These are phyloP conservation scores for Mycena vitilis DNA, from an alignment of 768 basidiomycete genomes.

Conservation along the genomic window DNA sequence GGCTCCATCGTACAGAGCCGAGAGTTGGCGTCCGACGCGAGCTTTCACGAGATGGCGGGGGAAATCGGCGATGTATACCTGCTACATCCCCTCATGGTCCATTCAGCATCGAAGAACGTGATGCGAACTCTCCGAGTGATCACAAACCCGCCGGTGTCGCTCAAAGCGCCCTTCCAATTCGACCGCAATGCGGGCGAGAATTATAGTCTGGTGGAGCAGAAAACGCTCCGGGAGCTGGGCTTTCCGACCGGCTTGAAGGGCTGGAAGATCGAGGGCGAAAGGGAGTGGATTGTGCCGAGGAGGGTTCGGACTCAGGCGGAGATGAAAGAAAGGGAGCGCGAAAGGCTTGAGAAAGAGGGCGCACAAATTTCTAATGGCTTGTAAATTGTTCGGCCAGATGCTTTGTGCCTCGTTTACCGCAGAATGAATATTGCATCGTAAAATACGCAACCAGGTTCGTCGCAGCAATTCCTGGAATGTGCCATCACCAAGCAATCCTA, in stretches of 20 bases:
- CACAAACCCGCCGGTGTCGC: constrained; percentile 71
- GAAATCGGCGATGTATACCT: constrained; percentile 73
- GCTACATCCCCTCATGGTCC: constrained; percentile 74
- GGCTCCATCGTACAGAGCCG: constrained; percentile 54
- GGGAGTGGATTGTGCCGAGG: constrained; percentile 59
- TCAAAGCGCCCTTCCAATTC: constrained; percentile 67
- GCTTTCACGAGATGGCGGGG: constrained; percentile 68
- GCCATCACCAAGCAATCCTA: constrained; percentile 13
- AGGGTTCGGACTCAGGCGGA: constrained; percentile 57
- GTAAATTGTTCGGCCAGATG: background rate
- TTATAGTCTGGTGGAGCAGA: constrained; percentile 69
- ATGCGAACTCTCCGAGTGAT: constrained; percentile 68
- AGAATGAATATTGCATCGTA: background rate
- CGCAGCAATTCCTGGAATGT: too few relatives aligned
- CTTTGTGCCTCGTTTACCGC: too few relatives aligned
- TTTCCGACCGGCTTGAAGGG: constrained; percentile 51
- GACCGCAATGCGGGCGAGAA: constrained; percentile 55
- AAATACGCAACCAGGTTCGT: too few relatives aligned
- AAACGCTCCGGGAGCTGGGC: constrained; percentile 67
- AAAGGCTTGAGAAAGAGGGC: constrained; percentile 44
- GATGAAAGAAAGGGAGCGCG: constrained; percentile 62
- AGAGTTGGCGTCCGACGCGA: constrained; percentile 49
- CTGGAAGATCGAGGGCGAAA: constrained; percentile 60
- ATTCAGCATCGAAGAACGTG: constrained; percentile 71
- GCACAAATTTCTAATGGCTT: background rate